Base-by-base conservation (phyloP, 2,329 filamentous ascomycete genomes). In the Fusarium penzigii region DNA sequence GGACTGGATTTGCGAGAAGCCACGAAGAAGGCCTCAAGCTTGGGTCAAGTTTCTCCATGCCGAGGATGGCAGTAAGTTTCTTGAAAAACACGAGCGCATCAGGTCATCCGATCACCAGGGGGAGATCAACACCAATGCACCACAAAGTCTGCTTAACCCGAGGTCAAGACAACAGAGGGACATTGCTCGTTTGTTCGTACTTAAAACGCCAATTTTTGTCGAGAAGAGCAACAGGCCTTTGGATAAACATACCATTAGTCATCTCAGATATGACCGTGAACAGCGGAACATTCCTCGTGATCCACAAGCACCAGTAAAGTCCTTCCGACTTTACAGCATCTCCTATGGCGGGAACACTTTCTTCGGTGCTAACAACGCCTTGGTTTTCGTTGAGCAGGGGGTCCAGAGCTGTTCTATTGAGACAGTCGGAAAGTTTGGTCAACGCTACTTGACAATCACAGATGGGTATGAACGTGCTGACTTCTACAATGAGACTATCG, bases 301-400 rank as follows among this genome's bases (percentile, higher is more conserved):
- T 60, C 17, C 52, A 55, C 53, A 61, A 3, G 41, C 38, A 52
- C 69, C 44, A 44, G 66, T 44, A 3, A 55, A 59, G 17, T 39
- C 44, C 1, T 63, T 68, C 39, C n/a, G 12, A 6, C 38, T 66
- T 48, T 48, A 8, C 8, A 36, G 46, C 2, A 51, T 81, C 29
- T 70, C 69, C 8, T 81, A 78, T 48, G 82, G 82, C 2, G 74
- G 79, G 42, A 78, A 78, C 56, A 64, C 73, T 8, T 83, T 78
- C 46, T 46, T 62, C 2, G 48, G 65, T 0, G 25, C 42, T 1
- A 29, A 53, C 6, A 60, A 63, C 55, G 58, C 6, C 17, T 67
- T 83, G 7, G 66, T 68, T 0, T 84, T 80, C 52, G 65, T 75
- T 3, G 58, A 75, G 64, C 82, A 77, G 51, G 65, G 64, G 52